Evolutionary conservation across 148 eudicot species (phyloP), one percentile per base, ranked within the genome.

Genomic region (Chenopodium formosanum): DNA sequence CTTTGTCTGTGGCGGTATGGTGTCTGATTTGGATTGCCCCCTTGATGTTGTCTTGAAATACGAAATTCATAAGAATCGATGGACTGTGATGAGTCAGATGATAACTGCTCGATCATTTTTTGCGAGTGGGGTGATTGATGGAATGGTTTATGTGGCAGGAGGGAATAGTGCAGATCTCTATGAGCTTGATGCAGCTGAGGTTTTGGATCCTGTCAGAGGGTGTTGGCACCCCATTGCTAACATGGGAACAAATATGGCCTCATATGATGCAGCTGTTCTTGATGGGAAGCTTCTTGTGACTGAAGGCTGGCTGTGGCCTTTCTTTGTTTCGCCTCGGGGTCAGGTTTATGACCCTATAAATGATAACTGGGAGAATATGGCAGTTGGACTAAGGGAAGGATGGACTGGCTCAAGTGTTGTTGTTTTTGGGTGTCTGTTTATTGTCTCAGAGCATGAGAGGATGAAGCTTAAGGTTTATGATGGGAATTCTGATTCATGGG

Each of bases 261-360:
- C 94, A 4, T 94, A 94, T 85, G 98, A 96, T 79, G 74, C 98
- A 3, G 97, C 97, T 2, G 98, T 96, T 78, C 88, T 96, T 11
- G 77, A 92, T 66, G 97, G 99, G 46, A 94, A 94, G 85, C 92
- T 96, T 79, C 87, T 94, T 29, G 92, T 94, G 56, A 96, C 98
- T 1, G 99, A 96, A 84, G 99, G 99, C 6, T 96, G 98, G 99
- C 88, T 91, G 86, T 96, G 99, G 99, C 99, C 99, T 4, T 96
- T 96, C 84, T 94, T 87, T 86, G 93, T 90, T 13, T 92, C 92
- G 0, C 99, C 99, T 2, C 82, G 95, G 70, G 99, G 99, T 74
- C 99, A 92, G 79, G 82, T 94, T 44, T 94, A 96, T 83, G 97
- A 96, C 80, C 98, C 99, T 2, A 78, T 25, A 78, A 91, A 89